Evolutionary conservation across 352 stramenopile genomes (phyloP), one percentile per base, ranked within the genome.

Genomic region (Albugo candida): DNA sequence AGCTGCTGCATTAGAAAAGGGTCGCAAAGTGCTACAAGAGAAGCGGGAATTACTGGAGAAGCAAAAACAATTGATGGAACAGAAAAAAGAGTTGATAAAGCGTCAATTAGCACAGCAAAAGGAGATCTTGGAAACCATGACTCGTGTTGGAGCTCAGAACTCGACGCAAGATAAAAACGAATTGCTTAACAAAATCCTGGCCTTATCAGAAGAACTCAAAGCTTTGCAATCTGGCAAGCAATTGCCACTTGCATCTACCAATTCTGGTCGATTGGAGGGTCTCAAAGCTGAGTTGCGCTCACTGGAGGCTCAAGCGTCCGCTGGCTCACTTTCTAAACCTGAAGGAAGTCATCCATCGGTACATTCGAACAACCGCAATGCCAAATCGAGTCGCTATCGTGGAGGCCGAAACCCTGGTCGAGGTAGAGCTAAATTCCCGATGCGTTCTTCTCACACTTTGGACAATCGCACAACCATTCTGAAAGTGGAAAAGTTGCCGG

Each of bases 11-110:
- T 56, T 86, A 48, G 74, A 91, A 31, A 81, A 86, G 45, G 77
- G 77, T 27, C 72, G 75, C 2, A 75, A 81, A 35, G 72, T 92
- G 35, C 49, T 92, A 34, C 75, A 92, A 51, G 63, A 88, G 51
- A 92, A 92, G 59, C 71, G 78, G n/a, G 75, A 87, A 52, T 41
- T 92, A 39, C 51, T 92, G 16, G 78, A 88, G 43, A 86, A 92
- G 56, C 74, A 92, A 51, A 73, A 70, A 16, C 61, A 72, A 38
- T 54, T 92, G 13, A 81, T 75, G 59, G 84, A 86, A 47, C 78
- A 92, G 52, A 85, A 86, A 34, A 74, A 92, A 38, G 70, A 64
- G 37, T 51, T 92, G 46, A 65, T 92, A 21, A 81, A 83, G 58
- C 75, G 73, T 1, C 78, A 92, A 54, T 50, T 92, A 20, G 60